phyloP scores from a whole-genome alignment of 768 basidiomycete genomes.

The Boletus subparvulus region DNA sequence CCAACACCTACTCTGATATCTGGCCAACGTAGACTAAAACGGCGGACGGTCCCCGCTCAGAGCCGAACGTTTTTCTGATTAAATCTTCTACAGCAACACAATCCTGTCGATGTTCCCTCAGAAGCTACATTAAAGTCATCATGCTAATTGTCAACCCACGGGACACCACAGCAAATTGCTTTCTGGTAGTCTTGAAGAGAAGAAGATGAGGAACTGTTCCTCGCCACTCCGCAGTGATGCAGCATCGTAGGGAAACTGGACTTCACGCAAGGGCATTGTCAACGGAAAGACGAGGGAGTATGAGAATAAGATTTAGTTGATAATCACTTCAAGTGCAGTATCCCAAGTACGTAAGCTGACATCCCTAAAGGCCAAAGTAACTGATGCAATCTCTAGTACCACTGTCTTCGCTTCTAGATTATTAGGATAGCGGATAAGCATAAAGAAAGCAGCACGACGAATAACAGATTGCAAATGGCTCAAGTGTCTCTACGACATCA shows the following conservation, averaged over 20 bases:
- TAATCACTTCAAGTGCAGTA: background rate
- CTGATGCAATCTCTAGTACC: constrained; percentile 7
- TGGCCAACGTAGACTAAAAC: constrained; percentile 71
- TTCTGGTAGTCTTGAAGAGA: constrained; percentile 62
- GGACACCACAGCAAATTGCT: constrained; percentile 60
- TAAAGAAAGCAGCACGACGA: background rate
- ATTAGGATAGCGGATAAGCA: constrained; percentile 22
- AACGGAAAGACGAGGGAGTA: background rate
- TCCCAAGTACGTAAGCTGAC: constrained; percentile 5
- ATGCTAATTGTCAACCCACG: constrained; percentile 39
- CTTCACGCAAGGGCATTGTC: constrained; percentile 52
- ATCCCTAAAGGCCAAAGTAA: background rate
- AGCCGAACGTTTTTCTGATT: constrained; percentile 51
- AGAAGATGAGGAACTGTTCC: constrained; percentile 67
- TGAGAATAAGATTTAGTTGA: background rate
- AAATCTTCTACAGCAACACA: constrained; percentile 60
- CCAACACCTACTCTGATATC: constrained; percentile 51
- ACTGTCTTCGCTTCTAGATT: constrained; percentile 11
- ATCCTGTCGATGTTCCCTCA: constrained; percentile 46
- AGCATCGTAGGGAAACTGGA: constrained; percentile 36
- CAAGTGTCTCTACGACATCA: constrained; percentile 9
- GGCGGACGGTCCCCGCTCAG: constrained; percentile 47
- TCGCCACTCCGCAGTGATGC: constrained; percentile 39
- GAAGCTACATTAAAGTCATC: background rate
- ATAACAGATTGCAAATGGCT: background rate